A percentile compares a stretch with the other conserved stretches of the same genome.
These are phyloP conservation scores for Sporothrix euskadiensis DNA, from an alignment of 2,329 filamentous ascomycete genomes.

Conservation along the genomic window DNA sequence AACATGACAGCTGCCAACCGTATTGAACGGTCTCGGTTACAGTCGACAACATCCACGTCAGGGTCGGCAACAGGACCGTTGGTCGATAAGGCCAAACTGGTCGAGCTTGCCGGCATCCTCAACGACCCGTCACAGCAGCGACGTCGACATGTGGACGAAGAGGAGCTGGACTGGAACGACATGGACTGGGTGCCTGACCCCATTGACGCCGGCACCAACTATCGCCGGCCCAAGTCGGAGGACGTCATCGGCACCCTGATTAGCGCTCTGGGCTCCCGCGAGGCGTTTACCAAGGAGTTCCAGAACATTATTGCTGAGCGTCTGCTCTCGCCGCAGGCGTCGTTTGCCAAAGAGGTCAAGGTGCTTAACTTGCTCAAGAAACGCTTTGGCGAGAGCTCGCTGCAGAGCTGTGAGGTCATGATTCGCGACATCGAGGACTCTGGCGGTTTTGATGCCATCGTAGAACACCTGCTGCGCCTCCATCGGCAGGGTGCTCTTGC, in stretches of 20 bases:
- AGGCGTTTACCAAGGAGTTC: slow-evolving; percentile 92
- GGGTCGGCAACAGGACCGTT: not conserved
- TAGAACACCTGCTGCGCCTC: slow-evolving; percentile 56
- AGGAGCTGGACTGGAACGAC: slow-evolving; percentile 85
- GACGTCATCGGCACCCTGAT: slow-evolving; percentile 90
- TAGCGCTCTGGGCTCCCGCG: slow-evolving; percentile 81
- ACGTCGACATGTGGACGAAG: slow-evolving; percentile 57
- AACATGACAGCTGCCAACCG: slow-evolving; percentile 20
- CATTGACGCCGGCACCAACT: slow-evolving; percentile 88
- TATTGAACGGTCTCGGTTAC: slow-evolving; percentile 14
- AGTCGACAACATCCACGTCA: not conserved
- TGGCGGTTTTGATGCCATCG: slow-evolving; percentile 66
- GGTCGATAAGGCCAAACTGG: slow-evolving; percentile 49
- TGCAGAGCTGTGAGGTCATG: slow-evolving; percentile 98
- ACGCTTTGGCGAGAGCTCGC: slow-evolving; percentile 77
- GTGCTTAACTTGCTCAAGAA: slow-evolving; percentile 86
- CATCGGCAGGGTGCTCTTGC: slow-evolving; percentile 22
- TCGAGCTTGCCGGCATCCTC: slow-evolving; percentile 68
- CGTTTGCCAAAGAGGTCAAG: slow-evolving; percentile 76
- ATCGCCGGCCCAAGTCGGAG: slow-evolving; percentile 82
- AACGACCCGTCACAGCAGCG: slow-evolving; percentile 59
- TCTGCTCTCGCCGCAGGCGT: slow-evolving; percentile 64
- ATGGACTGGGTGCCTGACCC: slow-evolving; percentile 93
- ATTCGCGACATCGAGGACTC: slow-evolving; percentile 89
- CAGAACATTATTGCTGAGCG: slow-evolving; percentile 86